Conservation (phyloP, 352 stramenopile genomes). For the Phytophthora litchii region DNA sequence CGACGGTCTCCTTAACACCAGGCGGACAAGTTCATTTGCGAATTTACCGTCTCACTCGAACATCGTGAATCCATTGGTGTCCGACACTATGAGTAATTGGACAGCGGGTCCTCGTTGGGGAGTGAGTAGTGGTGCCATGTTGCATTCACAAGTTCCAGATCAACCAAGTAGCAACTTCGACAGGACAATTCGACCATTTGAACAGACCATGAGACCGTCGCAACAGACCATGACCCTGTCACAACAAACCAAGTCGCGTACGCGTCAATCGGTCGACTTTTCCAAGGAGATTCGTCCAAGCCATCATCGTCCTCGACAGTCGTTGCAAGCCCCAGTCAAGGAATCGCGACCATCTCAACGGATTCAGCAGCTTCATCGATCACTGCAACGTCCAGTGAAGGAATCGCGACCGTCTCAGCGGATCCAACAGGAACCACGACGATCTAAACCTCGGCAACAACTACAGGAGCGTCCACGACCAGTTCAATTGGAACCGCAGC, state of each 20-base stretch:
- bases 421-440: constrained; percentile 6
- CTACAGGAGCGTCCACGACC: neutral
- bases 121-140: constrained; percentile 12
- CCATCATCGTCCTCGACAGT: constrained; percentile 3
- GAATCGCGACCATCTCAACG: constrained; percentile 2
- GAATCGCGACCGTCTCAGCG: constrained; percentile 1
- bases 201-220: constrained; percentile 20
- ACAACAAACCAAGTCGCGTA: constrained; percentile 8
- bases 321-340: neutral
- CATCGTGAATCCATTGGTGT: constrained; percentile 4
- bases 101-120: constrained; percentile 12
- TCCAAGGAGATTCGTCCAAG: constrained; percentile 10
- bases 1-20: constrained; percentile 7
- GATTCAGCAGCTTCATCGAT: constrained; percentile 7
- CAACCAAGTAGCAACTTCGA: constrained; percentile 15
- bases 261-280: constrained; percentile 8
- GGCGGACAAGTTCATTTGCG: constrained; percentile 9
- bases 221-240: constrained; percentile 15
- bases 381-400: neutral
- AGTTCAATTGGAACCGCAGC: neutral
- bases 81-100: constrained; percentile 15
- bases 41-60: constrained; percentile 11
- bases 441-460: neutral
- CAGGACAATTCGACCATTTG: constrained; percentile 20
- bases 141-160: constrained; percentile 11